These are phyloP conservation scores for Cucumis melo DNA, from an alignment of 306 rosid genomes.

Conservation along the genomic window DNA sequence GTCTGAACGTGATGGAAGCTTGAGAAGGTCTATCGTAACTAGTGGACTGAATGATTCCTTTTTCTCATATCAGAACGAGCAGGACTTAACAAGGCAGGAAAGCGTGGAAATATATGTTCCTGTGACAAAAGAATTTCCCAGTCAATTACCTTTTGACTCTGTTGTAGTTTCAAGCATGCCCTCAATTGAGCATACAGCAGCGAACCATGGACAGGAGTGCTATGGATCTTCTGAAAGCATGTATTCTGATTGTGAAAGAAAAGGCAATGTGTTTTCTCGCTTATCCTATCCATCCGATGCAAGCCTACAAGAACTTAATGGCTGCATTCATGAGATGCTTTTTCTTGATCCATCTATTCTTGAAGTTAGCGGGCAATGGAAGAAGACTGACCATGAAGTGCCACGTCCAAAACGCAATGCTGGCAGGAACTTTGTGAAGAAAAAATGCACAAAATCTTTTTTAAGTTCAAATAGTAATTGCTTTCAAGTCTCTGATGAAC, in stretches of 20 bases:
- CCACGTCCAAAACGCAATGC: neutral
- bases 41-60: slow-evolving; percentile 4
- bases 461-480: slow-evolving; percentile 8
- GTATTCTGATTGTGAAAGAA: neutral
- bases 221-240: slow-evolving; percentile 5
- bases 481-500: slow-evolving; percentile 9
- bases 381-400: slow-evolving; percentile 14
- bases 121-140: neutral
- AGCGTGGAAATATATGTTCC: slow-evolving; percentile 1
- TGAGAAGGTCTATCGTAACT: slow-evolving; percentile 7
- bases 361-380: slow-evolving; percentile 21
- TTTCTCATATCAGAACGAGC: slow-evolving; percentile 14
- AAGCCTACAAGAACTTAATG: neutral
- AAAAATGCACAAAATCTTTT: slow-evolving; percentile 6
- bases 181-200: neutral
- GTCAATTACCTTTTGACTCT: neutral
- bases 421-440: slow-evolving; percentile 12
- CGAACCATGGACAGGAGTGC: slow-evolving; percentile 17
- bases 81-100: slow-evolving; percentile 13
- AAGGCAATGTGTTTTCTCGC: slow-evolving; percentile 8
- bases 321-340: slow-evolving; percentile 3
- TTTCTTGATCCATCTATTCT: slow-evolving; percentile 16
- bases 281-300: neutral
- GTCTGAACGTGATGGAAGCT: slow-evolving; percentile 17
- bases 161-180: slow-evolving; percentile 4